Evolutionary conservation across 345 rosid species (phyloP), one percentile per base, ranked within the genome.

Genomic region (Melaleuca alternifolia): DNA sequence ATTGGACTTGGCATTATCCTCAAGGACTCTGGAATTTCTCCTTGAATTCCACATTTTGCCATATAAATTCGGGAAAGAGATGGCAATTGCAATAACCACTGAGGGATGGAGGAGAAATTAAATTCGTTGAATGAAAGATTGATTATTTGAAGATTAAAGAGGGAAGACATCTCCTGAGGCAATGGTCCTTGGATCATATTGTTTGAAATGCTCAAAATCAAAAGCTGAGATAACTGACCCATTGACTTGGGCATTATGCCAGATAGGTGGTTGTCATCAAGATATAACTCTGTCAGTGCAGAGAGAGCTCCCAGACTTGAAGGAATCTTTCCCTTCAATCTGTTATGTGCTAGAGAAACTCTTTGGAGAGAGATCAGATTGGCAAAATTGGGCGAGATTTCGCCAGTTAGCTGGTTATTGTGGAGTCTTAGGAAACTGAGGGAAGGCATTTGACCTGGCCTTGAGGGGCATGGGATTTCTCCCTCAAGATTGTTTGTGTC

Each of bases 121-220:
- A 94, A 71, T 14, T 52, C 87, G 89, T 93, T 93, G 86, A 92
- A 92, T 30, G 96, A 92, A 71, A 94, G 85, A 88, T 91, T 93
- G 37, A 92, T 51, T 1, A 89, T 89, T 82, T 92, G 96, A 87
- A 94, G 92, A 71, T 92, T 94, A 79, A 87, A 83, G 51, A 92
- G 89, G 81, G 91, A 90, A 71, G 92, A 89, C 87, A 92, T 65
- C 84, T 91, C 88, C 24, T 23, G 30, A 61, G 96, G 93, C 89
- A 93, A 71, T 46, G 89, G 89, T 33, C 92, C 94, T 85, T 85
- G 89, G 85, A 94, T 87, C 85, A 26, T 10, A 84, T 94, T 94
- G 84, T 88, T 87, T 51, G 93, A 92, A 82, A 89, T 23, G 86
- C 15, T 90, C 1, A 92, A 83, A 57, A 92, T 54, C 30, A 94